Evolutionary conservation across 2,329 filamentous ascomycete species (phyloP).

Genomic region (Fusarium anthophilum): DNA sequence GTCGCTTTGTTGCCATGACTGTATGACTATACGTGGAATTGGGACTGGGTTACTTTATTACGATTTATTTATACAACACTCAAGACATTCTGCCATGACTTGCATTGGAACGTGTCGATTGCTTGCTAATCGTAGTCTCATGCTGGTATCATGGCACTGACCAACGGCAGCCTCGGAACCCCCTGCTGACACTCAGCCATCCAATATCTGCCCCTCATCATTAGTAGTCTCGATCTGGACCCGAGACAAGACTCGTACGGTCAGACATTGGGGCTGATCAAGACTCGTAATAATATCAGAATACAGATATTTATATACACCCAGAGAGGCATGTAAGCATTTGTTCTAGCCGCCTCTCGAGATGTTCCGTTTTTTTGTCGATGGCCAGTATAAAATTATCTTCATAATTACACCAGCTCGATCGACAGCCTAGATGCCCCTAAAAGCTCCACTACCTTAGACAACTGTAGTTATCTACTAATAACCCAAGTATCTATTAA

Average conservation of each 20-base stretch:
- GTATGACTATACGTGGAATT: slow-evolving; percentile 33
- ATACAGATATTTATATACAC: not conserved
- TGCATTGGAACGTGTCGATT: not conserved
- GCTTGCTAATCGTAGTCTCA: slow-evolving; percentile 9
- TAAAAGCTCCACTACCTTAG: slow-evolving; percentile 17
- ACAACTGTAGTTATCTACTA: not conserved
- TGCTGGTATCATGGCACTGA: slow-evolving; percentile 27
- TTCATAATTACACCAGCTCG: not conserved
- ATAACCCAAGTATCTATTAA: not conserved
- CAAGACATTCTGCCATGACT: slow-evolving; percentile 1
- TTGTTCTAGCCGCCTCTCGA: not conserved
- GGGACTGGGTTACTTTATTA: slow-evolving; percentile 8
- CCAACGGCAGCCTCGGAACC: slow-evolving; percentile 20
- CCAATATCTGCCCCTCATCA: slow-evolving; percentile 12
- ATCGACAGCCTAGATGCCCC: not conserved
- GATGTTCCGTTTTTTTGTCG: not conserved
- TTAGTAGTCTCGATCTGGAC: not conserved
- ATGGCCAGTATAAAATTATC: not conserved
- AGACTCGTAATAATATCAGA: not conserved
- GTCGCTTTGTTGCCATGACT: slow-evolving; percentile 20
- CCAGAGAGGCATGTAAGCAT: not conserved
- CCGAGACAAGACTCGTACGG: slow-evolving; percentile 1
- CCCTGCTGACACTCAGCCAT: slow-evolving; percentile 25
- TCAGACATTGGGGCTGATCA: not conserved
- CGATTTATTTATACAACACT: slow-evolving; percentile 17